Evolutionary conservation across 305 asterid species (phyloP), one percentile per base, ranked within the genome.

Genomic region (Solanum hybrid): DNA sequence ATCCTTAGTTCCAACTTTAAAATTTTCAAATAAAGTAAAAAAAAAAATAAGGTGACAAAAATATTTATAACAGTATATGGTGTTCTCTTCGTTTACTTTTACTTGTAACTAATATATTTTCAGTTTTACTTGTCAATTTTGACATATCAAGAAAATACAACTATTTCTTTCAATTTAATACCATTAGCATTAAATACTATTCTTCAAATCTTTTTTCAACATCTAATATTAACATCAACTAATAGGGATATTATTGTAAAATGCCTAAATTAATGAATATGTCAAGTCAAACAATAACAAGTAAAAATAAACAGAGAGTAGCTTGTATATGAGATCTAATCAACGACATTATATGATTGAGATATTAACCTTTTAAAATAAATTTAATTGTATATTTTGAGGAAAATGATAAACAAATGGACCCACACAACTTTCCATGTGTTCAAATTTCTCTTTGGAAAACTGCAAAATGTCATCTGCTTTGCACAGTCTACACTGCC

Each of bases 81-180:
- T 20, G 1, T 0, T 56, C 24, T 56, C 10, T 17, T 56, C 0
- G 0, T 6, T 1, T 56, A 56, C 4, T 56, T 17, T 56, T 51
- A 51, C n/a, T 51, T 51, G n/a, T 0, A 4, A 51, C 3, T 51
- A 16, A 16, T 51, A 16, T 0, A 17, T 16, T 51, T 51, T 51
- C 7, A 51, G 6, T 51, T 51, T 51, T 51, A 46, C 2, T 56
- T 56, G 1, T 56, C 10, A 56, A 17, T 17, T 56, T 56, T 56
- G 10, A 17, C 2, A 56, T 56, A 56, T 56, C 0, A 56, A 56
- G 2, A 56, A 56, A 17, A 17, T 0, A 6, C 0, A 17, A 56
- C 17, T 16, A 5, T 51, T 51, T 51, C 0, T 51, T 51, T 16
- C 3, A 0, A 56, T 56, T 0, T 56, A 0, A 0, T 56, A 1